A percentile compares a stretch with the other conserved stretches of the same genome.
Conservation (phyloP, 2,329 filamentous ascomycete genomes). For the Penicillium sp. region DNA sequence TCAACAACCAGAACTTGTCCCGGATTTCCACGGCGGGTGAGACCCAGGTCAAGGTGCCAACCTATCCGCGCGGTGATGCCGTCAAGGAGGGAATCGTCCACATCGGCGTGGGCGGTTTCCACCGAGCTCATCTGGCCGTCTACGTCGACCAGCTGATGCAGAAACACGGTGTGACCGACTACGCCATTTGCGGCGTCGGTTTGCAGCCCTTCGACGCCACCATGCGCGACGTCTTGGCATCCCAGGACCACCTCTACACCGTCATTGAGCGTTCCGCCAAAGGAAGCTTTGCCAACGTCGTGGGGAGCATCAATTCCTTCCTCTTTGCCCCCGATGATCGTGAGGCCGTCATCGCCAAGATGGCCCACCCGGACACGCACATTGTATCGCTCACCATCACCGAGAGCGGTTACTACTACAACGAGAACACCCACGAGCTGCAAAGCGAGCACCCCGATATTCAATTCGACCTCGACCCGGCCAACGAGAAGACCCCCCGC, state of each 20-base stretch:
- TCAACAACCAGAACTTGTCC: slow-evolving; percentile 41
- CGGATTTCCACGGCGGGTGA: slow-evolving; percentile 34
- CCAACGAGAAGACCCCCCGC: slow-evolving; percentile 44
- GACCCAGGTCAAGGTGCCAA: slow-evolving; percentile 39
- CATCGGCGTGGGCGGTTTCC: slow-evolving; percentile 56
- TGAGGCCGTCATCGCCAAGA: slow-evolving; percentile 54
- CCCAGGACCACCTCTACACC: slow-evolving; percentile 55
- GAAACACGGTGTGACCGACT: slow-evolving; percentile 47
- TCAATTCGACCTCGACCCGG: slow-evolving; percentile 45
- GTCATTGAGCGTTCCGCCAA: slow-evolving; percentile 55
- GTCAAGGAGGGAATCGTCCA: slow-evolving; percentile 57
- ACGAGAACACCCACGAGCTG: slow-evolving; percentile 58
- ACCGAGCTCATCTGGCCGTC: slow-evolving; percentile 54
- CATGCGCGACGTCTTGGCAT: slow-evolving; percentile 52
- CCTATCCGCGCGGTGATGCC: slow-evolving; percentile 44
- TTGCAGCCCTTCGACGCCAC: slow-evolving; percentile 50
- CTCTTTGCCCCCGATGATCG: slow-evolving; percentile 54
- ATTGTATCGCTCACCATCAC: slow-evolving; percentile 58
- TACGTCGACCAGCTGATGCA: slow-evolving; percentile 52
- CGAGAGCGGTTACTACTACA: slow-evolving; percentile 58
- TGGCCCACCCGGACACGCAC: slow-evolving; percentile 55
- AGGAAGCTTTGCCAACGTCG: slow-evolving; percentile 49
- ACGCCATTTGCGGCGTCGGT: slow-evolving; percentile 54
- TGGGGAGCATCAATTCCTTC: slow-evolving; percentile 55
- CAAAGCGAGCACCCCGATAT: slow-evolving; percentile 51